These are phyloP conservation scores for Tulasnella sp. DNA, from an alignment of 768 basidiomycete genomes.

Conservation along the genomic window DNA sequence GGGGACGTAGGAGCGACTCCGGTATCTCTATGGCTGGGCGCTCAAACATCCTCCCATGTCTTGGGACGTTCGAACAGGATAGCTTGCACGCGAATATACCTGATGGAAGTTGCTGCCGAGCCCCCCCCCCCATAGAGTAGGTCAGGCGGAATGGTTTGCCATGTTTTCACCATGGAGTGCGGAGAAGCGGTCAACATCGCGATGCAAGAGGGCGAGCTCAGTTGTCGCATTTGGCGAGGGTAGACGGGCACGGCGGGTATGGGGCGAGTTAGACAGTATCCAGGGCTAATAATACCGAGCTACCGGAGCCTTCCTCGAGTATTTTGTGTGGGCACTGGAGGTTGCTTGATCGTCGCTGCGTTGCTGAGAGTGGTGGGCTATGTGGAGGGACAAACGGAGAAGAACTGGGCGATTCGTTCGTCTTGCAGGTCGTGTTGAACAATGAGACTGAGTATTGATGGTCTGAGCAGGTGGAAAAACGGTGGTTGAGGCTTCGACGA, in stretches of 20 bases:
- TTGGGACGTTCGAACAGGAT: neutral
- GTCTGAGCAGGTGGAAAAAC: neutral
- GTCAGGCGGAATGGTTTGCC: neutral
- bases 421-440: neutral
- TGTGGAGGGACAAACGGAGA: neutral
- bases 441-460: neutral
- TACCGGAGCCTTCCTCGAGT: neutral
- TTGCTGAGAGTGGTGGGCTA: neutral
- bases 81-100: neutral
- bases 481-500: neutral
- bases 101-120: neutral
- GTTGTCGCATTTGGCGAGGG: neutral
- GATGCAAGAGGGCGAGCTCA: neutral
- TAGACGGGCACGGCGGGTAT: no score
- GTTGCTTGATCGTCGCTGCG: neutral
- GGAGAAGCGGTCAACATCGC: neutral
- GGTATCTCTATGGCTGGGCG: neutral
- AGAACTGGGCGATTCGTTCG: neutral
- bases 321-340: neutral
- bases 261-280: no score
- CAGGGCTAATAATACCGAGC: neutral
- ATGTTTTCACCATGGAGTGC: neutral
- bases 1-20: neutral
- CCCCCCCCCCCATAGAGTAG: neutral
- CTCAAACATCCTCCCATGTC: neutral